Conservation (phyloP, 495 filamentous ascomycete genomes). For the Acidomyces sp. region DNA sequence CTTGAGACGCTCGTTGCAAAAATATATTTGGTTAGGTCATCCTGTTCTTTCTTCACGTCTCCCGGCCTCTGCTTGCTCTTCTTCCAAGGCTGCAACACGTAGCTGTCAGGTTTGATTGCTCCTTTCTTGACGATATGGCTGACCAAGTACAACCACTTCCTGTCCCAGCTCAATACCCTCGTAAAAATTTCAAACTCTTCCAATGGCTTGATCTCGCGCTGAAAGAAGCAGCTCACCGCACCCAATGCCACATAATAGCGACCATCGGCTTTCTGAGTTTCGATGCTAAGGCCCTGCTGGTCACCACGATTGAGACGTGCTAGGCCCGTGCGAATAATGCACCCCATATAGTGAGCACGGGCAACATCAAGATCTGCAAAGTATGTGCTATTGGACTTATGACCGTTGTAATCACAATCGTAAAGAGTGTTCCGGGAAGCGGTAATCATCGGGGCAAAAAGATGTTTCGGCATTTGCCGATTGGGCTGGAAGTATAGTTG, state of each 20-base stretch:
- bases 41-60: conserved; percentile 19
- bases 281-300: conserved; percentile 17
- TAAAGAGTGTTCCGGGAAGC: conserved; percentile 43
- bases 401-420: conserved; percentile 72
- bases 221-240: conserved; percentile 51
- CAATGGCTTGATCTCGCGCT: conserved; percentile 54
- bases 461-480: conserved; percentile 23
- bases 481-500: conserved; percentile 44
- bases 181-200: conserved; percentile 55
- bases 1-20: conserved; percentile 68
- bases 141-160: conserved; percentile 72
- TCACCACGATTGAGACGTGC: conserved; percentile 26
- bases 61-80: conserved; percentile 24
- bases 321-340: conserved; percentile 44
- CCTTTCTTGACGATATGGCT: conserved; percentile 57
- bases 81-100: conserved; percentile 36
- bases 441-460: conserved; percentile 56
- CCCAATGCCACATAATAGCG: conserved; percentile 50
- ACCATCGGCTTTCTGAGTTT: conserved; percentile 18
- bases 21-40: conserved; percentile 30
- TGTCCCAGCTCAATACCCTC: conserved; percentile 57
- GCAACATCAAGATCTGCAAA: conserved; percentile 61
- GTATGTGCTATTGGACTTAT: conserved; percentile 70
- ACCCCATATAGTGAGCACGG: conserved; percentile 48
- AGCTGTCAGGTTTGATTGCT: conserved; percentile 36